Base-by-base conservation (phyloP, 192 early-diverging fungal genomes). In the Bifiguratus adelaidae region DNA sequence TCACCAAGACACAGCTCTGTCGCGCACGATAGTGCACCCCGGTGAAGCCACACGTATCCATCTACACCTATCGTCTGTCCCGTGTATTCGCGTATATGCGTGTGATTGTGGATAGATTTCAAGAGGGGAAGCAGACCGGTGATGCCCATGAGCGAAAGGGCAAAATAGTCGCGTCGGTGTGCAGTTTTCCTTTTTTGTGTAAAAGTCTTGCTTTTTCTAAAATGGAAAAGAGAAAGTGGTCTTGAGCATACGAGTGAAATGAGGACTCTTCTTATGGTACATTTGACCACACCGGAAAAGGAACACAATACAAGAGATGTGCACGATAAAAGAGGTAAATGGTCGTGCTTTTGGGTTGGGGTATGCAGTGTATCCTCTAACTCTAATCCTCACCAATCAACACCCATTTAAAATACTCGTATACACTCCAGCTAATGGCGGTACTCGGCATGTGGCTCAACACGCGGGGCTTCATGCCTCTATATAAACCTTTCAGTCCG, bases 111-210 rank as follows among this genome's bases (percentile, higher is more conserved):
- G 5, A 89, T 79, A 3, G 76, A 74, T 43, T 87, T 83, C 25
- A 97, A 65, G 4, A 84, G 58, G 2, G 89, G 92, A 22, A 99
- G 50, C 4, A 99, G 77, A 2, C 89, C 87, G 23, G 67, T 53
- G 47, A 98, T 96, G 19, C 95, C 95, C 95, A 98, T 98, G 13
- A n/a, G n/a, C n/a, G n/a, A n/a, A n/a, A n/a, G n/a, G n/a, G n/a
- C n/a, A n/a, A n/a, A n/a, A n/a, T n/a, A n/a, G n/a, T n/a, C n/a
- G n/a, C n/a, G n/a, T n/a, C n/a, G n/a, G n/a, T n/a, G n/a, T n/a
- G n/a, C n/a, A n/a, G n/a, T n/a, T n/a, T n/a, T n/a, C n/a, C n/a
- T n/a, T n/a, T n/a, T n/a, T n/a, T n/a, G n/a, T n/a, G n/a, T n/a
- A n/a, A n/a, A n/a, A n/a, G n/a, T n/a, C n/a, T n/a, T n/a, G n/a